Evolutionary conservation across 768 basidiomycete species (phyloP), one percentile per base, ranked within the genome.

Genomic region (Pluteus cervinus): DNA sequence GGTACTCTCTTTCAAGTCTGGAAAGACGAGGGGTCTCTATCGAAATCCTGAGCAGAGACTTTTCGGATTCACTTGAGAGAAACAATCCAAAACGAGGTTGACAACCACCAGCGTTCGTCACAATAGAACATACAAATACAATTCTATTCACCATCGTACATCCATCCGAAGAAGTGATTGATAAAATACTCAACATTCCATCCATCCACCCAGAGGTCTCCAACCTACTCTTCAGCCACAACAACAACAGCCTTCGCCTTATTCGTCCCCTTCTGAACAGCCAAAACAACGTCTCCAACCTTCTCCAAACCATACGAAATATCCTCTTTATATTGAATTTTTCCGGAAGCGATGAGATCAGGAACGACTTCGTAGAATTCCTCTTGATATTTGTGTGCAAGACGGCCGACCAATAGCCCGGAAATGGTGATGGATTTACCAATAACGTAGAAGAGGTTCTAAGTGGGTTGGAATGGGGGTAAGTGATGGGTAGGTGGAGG

Each of bases 401-500:
- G 38, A 44, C 52, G 51, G 3, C 38, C 38, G 7, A 61, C 48
- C 15, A 71, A 56, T 49, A 76, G 71, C 0, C 75, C 74, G n/a
- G 55, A 43, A 8, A 76, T 50, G 9, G 55, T 63, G 24, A 73
- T 55, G 15, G 63, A 61, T 46, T 69, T 69, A 4, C 45, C 35
- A 29, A 74, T 52, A 28, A 73, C 49, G n/a, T 54, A 36, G n/a
- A 56, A 29, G 26, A 63, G 40, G 39, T 71, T 75, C 61, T 69
- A 33, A n/a, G n/a, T n/a, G n/a, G n/a, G n/a, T n/a, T n/a, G 3
- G 14, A 34, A 7, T 12, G 7, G 17, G 18, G 7, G 22, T 38
- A 17, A 22, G 23, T 29, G 18, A 14, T 33, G 7, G 25, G 24
- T 3, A 17, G 11, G 15, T 11, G 31, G 16, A 30, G 44, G 36